Percentiles rank a stretch among this genome's conserved stretches.
Conservation (phyloP, 768 basidiomycete species). For the Tephrocybe sp. region DNA sequence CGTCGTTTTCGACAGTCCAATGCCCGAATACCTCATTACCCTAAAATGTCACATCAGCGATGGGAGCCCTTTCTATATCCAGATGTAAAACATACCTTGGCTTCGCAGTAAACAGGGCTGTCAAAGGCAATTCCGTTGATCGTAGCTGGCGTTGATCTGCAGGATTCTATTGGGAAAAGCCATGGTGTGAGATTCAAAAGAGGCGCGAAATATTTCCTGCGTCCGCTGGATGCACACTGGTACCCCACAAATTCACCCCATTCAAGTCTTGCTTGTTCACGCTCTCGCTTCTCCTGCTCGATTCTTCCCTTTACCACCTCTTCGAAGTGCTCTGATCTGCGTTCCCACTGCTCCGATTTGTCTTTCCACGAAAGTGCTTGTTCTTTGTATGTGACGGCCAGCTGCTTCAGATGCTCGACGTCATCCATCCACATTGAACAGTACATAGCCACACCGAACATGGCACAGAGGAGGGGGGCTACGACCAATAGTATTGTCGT, state of each 20-base stretch:
- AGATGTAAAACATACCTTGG: constrained; percentile 1
- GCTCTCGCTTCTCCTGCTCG: constrained; percentile 4
- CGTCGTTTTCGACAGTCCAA: background rate
- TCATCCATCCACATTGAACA: no score
- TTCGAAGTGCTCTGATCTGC: background rate
- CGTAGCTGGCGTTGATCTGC: constrained; percentile 14
- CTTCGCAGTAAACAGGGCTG: constrained; percentile 11
- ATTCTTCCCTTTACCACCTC: constrained; percentile 1
- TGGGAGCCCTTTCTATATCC: background rate
- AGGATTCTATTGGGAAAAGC: constrained; percentile 11
- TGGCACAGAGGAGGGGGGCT: no score
- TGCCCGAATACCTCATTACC: background rate
- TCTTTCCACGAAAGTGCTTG: background rate
- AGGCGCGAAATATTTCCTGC: constrained; percentile 8
- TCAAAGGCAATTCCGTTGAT: constrained; percentile 17
- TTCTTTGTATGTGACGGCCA: no score
- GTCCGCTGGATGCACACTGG: constrained; percentile 7
- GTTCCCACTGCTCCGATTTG: background rate
- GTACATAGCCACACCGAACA: no score
- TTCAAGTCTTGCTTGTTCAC: constrained; percentile 7
- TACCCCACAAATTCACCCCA: constrained; percentile 15
- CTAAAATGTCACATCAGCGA: background rate
- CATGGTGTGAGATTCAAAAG: constrained; percentile 10
- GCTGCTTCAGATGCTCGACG: no score
- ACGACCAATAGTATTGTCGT: no score